Evolutionary conservation across 2,329 filamentous ascomycete genomes (phyloP), one percentile per base, ranked within the genome.

Genomic region (Fusarium floridanum): DNA sequence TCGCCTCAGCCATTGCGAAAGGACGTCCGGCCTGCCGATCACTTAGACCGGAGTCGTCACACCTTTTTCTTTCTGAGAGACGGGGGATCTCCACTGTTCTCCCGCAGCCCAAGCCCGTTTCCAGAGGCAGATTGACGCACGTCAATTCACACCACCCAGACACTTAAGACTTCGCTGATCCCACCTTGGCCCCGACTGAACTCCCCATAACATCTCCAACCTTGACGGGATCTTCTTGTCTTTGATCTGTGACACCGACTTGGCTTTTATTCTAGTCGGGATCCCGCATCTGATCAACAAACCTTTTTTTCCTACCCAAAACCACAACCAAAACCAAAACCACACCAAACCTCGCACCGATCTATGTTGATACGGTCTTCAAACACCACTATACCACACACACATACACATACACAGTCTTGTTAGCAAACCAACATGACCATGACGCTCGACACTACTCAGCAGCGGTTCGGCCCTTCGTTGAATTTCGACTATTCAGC

Each of bases 391-490:
- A n/a, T 36, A 66, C 32, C 70, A 64, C 69, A 45, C 37, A 71
- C 70, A 75, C 68, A 66, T 11, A 67, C 68, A 64, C 69, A 45
- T 37, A 71, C 70, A 75, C 68, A 66, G 69, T 66, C 70, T 56
- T 65, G 61, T 66, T 64, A 50, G 66, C 56, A 69, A 70, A 65
- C 77, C 86, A 91, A 84, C 84, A 98, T 98, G 95, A 97, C 95
- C 86, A 97, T 98, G 95, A 94, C 95, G 84, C 91, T 98, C 87
- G 95, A 98, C 86, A 91, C 91, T 81, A 94, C 95, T 84, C 95
- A 96, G 86, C 94, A 91, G 87, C 91, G 91, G 83, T 94, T 93
- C 86, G 94, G 90, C 81, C 90, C 88, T 81, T 85, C 89, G 82
- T 85, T 97, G 86, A 91, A 91, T 84, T 97, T 96, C 87, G 94